Conservation (phyloP, 2,329 filamentous ascomycete species). For the Colletotrichum sp. region DNA sequence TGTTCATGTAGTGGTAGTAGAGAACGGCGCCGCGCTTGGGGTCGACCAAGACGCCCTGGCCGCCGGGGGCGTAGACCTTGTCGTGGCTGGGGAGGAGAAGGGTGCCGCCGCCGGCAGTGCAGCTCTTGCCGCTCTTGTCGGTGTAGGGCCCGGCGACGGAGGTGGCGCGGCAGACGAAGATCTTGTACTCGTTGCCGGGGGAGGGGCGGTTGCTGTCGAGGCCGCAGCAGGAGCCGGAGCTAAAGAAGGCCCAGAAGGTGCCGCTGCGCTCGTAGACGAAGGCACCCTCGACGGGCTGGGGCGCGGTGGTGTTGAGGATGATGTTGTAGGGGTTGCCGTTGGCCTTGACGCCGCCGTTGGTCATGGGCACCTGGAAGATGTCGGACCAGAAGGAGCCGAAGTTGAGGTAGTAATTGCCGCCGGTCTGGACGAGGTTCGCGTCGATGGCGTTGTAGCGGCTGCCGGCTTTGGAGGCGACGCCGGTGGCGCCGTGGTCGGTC, state of each 20-base stretch:
- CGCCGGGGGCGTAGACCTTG: slow-evolving; percentile 68
- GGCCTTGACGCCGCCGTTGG: slow-evolving; percentile 32
- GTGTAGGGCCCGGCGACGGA: slow-evolving; percentile 59
- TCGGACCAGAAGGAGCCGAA: slow-evolving; percentile 75
- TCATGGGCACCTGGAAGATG: slow-evolving; percentile 64
- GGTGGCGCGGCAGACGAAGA: slow-evolving; percentile 66
- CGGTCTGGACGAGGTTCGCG: slow-evolving; percentile 51
- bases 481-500: slow-evolving; percentile 63
- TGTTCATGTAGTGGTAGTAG: slow-evolving; percentile 43
- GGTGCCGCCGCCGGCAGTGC: slow-evolving; percentile 65
- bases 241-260: slow-evolving; percentile 71
- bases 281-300: slow-evolving; percentile 60
- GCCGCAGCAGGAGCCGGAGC: slow-evolving; percentile 65
- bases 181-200: slow-evolving; percentile 67
- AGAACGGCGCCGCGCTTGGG: slow-evolving; percentile 43
- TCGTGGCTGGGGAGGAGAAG: slow-evolving; percentile 64
- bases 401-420: slow-evolving; percentile 50
- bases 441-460: slow-evolving; percentile 67
- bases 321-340: slow-evolving; percentile 44
- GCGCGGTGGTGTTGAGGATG: slow-evolving; percentile 55
- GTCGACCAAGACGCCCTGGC: slow-evolving; percentile 51
- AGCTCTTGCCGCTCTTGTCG: slow-evolving; percentile 58
- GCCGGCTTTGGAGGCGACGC: slow-evolving; percentile 47
- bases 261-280: slow-evolving; percentile 59
- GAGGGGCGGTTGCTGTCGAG: slow-evolving; percentile 57